phyloP scores from a whole-genome alignment of 345 rosid genomes.

The Schrenkiella parvula region DNA sequence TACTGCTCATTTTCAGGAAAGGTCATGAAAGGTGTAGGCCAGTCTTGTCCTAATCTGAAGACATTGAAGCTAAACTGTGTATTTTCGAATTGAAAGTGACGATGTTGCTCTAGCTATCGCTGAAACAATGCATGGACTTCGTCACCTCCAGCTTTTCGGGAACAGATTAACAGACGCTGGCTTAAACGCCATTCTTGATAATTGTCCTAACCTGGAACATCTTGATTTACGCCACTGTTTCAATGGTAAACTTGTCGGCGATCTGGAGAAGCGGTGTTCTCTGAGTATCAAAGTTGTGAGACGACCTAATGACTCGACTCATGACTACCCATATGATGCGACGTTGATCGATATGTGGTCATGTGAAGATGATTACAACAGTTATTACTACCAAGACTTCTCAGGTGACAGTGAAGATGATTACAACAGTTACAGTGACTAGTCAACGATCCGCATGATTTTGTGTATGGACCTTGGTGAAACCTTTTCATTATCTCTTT shows the following conservation, averaged over 20 bases:
- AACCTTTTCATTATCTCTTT: too few species aligned
- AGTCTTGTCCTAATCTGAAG: constrained; percentile 18
- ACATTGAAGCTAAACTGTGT: constrained; percentile 15
- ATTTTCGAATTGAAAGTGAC: constrained; percentile 23
- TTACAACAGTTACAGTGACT: too few species aligned
- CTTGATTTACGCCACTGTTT: not conserved
- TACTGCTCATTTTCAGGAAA: not conserved
- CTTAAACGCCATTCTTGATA: not conserved
- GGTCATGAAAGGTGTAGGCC: constrained; percentile 13
- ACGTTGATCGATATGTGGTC: not conserved
- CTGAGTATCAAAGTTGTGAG: not conserved
- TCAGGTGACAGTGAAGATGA: too few species aligned
- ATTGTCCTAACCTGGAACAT: not conserved
- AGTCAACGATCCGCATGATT: too few species aligned
- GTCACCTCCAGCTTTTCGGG: constrained; percentile 33
- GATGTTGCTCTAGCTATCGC: constrained; percentile 60
- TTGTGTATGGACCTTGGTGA: too few species aligned
- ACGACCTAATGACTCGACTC: constrained; percentile 15
- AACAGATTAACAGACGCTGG: not conserved
- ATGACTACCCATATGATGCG: constrained; percentile 37
- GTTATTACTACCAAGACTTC: too few species aligned
- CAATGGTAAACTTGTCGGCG: not conserved
- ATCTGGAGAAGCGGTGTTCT: not conserved
- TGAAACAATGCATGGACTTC: constrained; percentile 44
- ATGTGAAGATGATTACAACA: not conserved